phyloP scores from a whole-genome alignment of 768 basidiomycete genomes.

The Russula emetica region DNA sequence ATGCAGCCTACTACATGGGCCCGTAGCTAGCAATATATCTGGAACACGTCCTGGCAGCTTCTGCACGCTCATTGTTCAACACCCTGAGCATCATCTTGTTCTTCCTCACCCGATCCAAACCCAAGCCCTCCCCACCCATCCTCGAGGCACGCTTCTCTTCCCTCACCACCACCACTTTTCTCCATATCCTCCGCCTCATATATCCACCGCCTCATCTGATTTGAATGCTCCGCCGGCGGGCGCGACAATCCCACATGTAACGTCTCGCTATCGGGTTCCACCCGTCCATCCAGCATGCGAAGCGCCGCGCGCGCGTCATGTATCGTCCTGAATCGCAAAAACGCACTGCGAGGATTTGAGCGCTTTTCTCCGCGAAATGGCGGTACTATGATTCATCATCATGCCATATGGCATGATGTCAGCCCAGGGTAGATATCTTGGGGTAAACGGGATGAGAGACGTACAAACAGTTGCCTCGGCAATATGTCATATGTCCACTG shows the following conservation, averaged over 20 bases:
- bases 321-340: neutral
- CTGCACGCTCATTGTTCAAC: too few species aligned
- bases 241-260: constrained; percentile 1
- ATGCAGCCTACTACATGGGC: too few species aligned
- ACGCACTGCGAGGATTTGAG: neutral
- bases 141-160: neutral
- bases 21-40: too few species aligned
- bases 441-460: neutral
- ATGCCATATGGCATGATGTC: too few species aligned
- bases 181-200: neutral
- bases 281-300: neutral
- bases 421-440: too few species aligned
- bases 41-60: too few species aligned
- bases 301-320: constrained; percentile 10
- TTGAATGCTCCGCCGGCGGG: neutral
- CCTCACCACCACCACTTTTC: neutral
- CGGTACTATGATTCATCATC: constrained; percentile 2
- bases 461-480: neutral
- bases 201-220: neutral
- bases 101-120: neutral
- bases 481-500: constrained; percentile 12
- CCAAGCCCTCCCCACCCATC: constrained; percentile 2
- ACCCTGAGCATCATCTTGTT: neutral
- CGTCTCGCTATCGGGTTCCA: neutral
- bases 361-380: constrained; percentile 6